Percentiles rank a stretch among this genome's conserved stretches.
Evolutionary conservation across 2,329 filamentous ascomycete species (phyloP).

Genomic region (Pestalotiopsis sp.): DNA sequence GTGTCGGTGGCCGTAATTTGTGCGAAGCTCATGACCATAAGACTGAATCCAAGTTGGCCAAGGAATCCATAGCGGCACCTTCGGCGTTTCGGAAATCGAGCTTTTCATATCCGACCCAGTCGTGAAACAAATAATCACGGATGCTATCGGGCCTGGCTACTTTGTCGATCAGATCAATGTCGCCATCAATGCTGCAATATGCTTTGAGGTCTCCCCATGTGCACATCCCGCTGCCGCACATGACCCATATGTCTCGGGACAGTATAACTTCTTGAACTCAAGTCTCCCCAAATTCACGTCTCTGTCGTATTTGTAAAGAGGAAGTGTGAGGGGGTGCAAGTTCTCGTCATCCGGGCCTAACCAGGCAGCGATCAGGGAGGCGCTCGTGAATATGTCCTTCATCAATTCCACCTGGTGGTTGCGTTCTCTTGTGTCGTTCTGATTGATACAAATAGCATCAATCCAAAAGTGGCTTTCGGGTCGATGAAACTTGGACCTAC

Average conservation of each 20-base stretch:
- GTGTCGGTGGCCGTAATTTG: too few relatives aligned
- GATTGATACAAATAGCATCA: background rate
- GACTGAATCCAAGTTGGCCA: too few relatives aligned
- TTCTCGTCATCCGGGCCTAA: background rate
- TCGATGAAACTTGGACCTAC: accelerated
- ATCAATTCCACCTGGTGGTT: background rate
- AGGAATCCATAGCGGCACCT: too few relatives aligned
- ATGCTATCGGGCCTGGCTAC: too few relatives aligned
- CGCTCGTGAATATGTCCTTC: background rate
- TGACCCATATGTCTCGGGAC: background rate
- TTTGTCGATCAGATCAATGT: too few relatives aligned
- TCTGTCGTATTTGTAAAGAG: too few relatives aligned
- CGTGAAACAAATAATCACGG: too few relatives aligned
- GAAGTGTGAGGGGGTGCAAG: too few relatives aligned
- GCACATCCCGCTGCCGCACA: background rate
- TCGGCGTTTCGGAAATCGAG: too few relatives aligned
- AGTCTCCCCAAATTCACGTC: too few relatives aligned
- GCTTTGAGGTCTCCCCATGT: background rate
- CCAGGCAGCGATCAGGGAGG: background rate
- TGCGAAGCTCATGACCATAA: too few relatives aligned
- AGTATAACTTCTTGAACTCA: background rate
- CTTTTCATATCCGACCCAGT: too few relatives aligned
- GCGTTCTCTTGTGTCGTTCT: background rate
- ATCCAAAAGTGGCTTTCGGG: background rate
- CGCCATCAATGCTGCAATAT: background rate